Base-by-base conservation (phyloP, 257 asterid species). In the Ehretia macrophylla region DNA sequence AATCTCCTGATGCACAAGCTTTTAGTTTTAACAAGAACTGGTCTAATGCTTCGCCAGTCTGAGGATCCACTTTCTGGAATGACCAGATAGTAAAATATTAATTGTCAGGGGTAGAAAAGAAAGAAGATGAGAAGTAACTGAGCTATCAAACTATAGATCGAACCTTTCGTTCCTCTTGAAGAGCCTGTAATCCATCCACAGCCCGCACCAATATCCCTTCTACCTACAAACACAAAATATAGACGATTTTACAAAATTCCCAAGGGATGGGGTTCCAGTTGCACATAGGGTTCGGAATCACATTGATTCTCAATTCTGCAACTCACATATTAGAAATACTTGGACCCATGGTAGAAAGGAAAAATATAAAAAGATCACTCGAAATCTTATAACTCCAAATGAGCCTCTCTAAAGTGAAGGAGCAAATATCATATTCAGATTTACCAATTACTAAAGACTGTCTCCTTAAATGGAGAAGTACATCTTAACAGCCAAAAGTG, bases 151-250 rank as follows among this genome's bases (percentile, higher is more conserved):
- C 20, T 2, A 55, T 0, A 58, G 59, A 52, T n/a, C 46, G 55
- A 56, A 89, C 99, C 96, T 77, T 93, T 55, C 95, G 80, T 76
- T 93, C 99, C 57, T 81, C 99, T 72, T 93, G 97, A 68, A 89
- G 97, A 60, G 92, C 87, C 62, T 68, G 95, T 63, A 93, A 68
- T 51, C 66, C 97, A 59, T 89, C 80, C 2, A 83, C 85, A 72
- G 97, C 96, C 70, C 96, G 80, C 65, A 73, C 19, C 75, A 93
- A 72, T 67, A 86, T 83, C 54, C 99, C 99, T 79, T 89, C 99
- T n/a, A 93, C 80, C 97, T 93, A 68, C 60, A 73, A 32, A 68
- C 38, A 60, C 35, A 59, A 20, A 35, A 39, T 44, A 58, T 20
- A 47, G 32, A 68, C 42, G 58, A 37, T 52, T 51, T n/a, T n/a